Conservation (phyloP, 2,329 filamentous ascomycete genomes). For the Penicillium vulpinum region DNA sequence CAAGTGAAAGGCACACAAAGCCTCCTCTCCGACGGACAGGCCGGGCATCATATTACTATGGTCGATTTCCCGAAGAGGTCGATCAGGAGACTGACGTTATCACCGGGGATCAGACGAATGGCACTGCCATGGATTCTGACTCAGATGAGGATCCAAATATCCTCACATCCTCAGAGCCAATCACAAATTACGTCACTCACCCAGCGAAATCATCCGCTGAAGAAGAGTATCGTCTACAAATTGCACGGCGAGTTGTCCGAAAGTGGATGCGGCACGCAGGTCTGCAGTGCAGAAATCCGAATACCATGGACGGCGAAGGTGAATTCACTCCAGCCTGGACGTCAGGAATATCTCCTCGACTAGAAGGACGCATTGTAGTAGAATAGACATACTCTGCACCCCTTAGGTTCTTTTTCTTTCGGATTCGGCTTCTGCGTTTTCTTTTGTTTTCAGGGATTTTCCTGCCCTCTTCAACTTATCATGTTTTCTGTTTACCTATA, state of each 20-base stretch:
- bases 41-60: slow-evolving; percentile 30
- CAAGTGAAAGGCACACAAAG: slow-evolving; percentile 15
- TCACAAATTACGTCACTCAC: slow-evolving; percentile 41
- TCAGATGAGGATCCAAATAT: slow-evolving; percentile 45
- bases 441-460: neutral
- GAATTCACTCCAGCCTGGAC: slow-evolving; percentile 72
- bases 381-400: slow-evolving; percentile 12
- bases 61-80: slow-evolving; percentile 29
- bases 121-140: slow-evolving; percentile 43
- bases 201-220: slow-evolving; percentile 46
- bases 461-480: neutral
- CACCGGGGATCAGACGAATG: slow-evolving; percentile 22
- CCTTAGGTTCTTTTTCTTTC: neutral
- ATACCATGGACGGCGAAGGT: slow-evolving; percentile 56
- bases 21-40: slow-evolving; percentile 26
- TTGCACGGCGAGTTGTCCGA: slow-evolving; percentile 67
- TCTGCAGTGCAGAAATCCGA: slow-evolving; percentile 52
- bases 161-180: slow-evolving; percentile 35
- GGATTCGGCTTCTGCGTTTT: neutral
- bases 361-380: slow-evolving; percentile 71
- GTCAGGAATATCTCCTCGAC: slow-evolving; percentile 70
- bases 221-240: slow-evolving; percentile 57
- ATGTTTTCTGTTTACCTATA: neutral
- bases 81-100: neutral
- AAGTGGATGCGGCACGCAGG: slow-evolving; percentile 73